Percentiles rank a stretch among this genome's conserved stretches.
These are phyloP conservation scores for Penicillium sp. DNA, from an alignment of 2,329 filamentous ascomycete species.

Conservation along the genomic window DNA sequence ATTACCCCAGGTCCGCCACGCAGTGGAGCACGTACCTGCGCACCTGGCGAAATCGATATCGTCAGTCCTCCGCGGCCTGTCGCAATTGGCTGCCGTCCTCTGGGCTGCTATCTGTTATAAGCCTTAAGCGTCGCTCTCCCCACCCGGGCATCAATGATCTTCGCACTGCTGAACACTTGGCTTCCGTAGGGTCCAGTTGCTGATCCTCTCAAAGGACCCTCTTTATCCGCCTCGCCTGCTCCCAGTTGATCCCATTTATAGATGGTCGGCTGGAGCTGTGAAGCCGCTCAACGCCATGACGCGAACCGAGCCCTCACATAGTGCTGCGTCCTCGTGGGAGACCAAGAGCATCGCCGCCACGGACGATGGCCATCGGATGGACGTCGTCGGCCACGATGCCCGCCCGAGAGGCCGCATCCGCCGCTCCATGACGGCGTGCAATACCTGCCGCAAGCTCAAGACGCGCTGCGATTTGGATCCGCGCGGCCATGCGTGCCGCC, in stretches of 20 bases:
- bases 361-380: constrained; percentile 25
- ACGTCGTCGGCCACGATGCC: constrained; percentile 25
- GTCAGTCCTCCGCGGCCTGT: constrained; percentile 25
- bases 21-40: constrained; percentile 27
- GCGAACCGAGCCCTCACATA: constrained; percentile 25
- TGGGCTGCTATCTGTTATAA: constrained; percentile 24
- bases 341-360: constrained; percentile 24
- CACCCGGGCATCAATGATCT: constrained; percentile 23
- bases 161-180: constrained; percentile 18
- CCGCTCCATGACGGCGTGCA: constrained; percentile 39
- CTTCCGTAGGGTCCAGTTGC: constrained; percentile 19
- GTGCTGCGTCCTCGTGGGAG: constrained; percentile 29
- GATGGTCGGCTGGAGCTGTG: too few relatives aligned
- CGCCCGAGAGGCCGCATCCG: constrained; percentile 35
- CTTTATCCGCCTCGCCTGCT: too few relatives aligned
- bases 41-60: constrained; percentile 24
- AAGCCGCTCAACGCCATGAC: constrained; percentile 28
- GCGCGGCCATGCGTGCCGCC: constrained; percentile 36
- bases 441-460: constrained; percentile 40
- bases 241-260: too few relatives aligned
- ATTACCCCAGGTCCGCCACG: constrained; percentile 33
- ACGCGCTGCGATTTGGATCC: constrained; percentile 38
- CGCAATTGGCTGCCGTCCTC: constrained; percentile 22
- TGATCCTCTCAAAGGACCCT: constrained; percentile 15
- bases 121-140: constrained; percentile 21